Base-by-base conservation (phyloP, 2,329 filamentous ascomycete genomes). In the Macrophomina pseudophaseolina region DNA sequence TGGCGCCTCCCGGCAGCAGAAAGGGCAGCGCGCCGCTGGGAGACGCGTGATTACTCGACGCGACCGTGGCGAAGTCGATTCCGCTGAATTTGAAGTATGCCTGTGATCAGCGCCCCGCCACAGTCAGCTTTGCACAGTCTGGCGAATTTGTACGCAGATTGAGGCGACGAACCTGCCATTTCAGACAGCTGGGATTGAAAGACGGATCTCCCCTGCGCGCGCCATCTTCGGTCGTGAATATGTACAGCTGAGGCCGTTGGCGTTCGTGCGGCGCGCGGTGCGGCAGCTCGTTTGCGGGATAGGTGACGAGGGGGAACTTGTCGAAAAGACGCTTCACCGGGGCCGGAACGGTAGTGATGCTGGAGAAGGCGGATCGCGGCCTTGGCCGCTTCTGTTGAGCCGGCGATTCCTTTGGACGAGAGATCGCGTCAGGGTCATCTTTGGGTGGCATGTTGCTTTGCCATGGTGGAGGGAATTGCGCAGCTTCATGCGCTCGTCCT, bases 1-100 rank as follows among this genome's bases (percentile, higher is more conserved):
- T 70, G 3, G 71, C 68, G 33, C 65, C 65, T 46, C 56, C 38
- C 9, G 91, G 90, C 8, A 94, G 85, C 51, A 99, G 85, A 80
- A 97, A 98, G 0, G 95, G 95, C 14, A 98, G 85, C n/a, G 89
- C 85, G 67, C 94, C 94, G 28, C 90, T 90, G 0, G 94, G 94
- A 2, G 94, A 97, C 62, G 94, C 93, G 82, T 98, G 95, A 78
- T 98, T 98, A 72, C 88, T 97, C 4, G 93, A 96, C 4, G 92
- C 81, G 6, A 88, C 82, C 62, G 90, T 82, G 64, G 83, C 82
- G 76, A 94, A 90, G 4, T 87, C 80, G 67, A 97, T 83, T 48
- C 86, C 86, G 60, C 88, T 86, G 72, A 97, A 92, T 72, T 88
- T 91, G 69, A 99, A 85, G 78, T 93, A 95, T 35, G 93, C 89